Conservation (phyloP, 306 rosid genomes). For the Carpinus viminea region DNA sequence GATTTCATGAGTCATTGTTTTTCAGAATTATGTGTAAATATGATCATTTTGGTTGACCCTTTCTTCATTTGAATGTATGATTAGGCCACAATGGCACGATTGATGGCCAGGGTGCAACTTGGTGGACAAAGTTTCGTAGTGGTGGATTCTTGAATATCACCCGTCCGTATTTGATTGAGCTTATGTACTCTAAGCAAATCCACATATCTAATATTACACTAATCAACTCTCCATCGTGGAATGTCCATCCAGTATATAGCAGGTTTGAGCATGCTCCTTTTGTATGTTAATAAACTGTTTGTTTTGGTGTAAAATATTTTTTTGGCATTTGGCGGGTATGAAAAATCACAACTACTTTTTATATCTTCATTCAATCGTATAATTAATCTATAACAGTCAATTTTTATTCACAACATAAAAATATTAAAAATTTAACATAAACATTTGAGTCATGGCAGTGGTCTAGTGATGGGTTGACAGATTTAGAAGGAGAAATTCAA, state of each 20-base stretch:
- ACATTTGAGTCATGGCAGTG: no score
- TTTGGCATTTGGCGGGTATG: no score
- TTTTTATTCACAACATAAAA: no score
- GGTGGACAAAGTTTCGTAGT: constrained; percentile 61
- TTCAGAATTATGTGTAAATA: not conserved
- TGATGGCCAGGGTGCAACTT: constrained; percentile 77
- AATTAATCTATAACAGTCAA: no score
- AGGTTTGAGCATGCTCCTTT: constrained; percentile 33
- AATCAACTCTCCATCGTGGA: constrained; percentile 73
- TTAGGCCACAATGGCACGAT: constrained; percentile 79
- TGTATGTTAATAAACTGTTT: no score
- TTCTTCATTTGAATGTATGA: constrained; percentile 8
- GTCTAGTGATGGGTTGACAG: no score
- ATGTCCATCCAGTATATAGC: constrained; percentile 73
- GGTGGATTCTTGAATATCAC: constrained; percentile 29
- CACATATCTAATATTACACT: constrained; percentile 69
- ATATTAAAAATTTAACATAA: no score
- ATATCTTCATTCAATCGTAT: no score
- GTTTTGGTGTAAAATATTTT: no score
- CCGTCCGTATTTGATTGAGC: constrained; percentile 68
- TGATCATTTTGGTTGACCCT: not conserved
- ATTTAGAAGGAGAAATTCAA: no score
- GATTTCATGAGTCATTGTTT: not conserved
- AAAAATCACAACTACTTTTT: no score
- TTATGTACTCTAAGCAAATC: constrained; percentile 52